These are phyloP conservation scores for Dictyostelium capitatum DNA, from an alignment of 78 protist genomes.

Conservation along the genomic window DNA sequence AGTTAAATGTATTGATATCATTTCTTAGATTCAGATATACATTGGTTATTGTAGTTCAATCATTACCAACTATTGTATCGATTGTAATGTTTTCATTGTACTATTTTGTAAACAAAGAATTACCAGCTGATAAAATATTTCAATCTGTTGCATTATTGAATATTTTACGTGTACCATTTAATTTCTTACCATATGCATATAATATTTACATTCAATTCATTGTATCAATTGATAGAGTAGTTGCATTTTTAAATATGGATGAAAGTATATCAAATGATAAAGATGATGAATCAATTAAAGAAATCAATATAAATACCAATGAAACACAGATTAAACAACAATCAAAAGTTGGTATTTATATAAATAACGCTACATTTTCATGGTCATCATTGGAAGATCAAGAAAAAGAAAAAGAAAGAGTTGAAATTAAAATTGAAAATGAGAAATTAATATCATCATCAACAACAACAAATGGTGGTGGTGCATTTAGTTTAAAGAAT, in stretches of 20 bases:
- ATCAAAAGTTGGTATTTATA: slow-evolving; percentile 22
- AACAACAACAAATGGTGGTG: neutral
- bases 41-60: slow-evolving; percentile 8
- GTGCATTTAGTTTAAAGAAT: slow-evolving; percentile 14
- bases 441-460: neutral
- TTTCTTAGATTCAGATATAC: slow-evolving; percentile 5
- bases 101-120: neutral
- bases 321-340: neutral
- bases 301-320: neutral
- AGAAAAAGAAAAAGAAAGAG: neutral
- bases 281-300: neutral
- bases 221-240: slow-evolving; percentile 83
- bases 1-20: neutral
- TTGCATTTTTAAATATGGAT: slow-evolving; percentile 29
- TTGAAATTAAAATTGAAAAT: too few species aligned
- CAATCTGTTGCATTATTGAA: slow-evolving; percentile 87
- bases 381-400: neutral
- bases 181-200: slow-evolving; percentile 82
- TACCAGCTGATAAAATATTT: slow-evolving; percentile 87
- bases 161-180: slow-evolving; percentile 89
- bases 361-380: slow-evolving; percentile 19
- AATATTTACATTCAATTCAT: slow-evolving; percentile 52
- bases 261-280: neutral
- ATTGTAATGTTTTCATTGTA: slow-evolving; percentile 31
- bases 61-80: slow-evolving; percentile 50